Conservation (phyloP, 768 basidiomycete species). For the Lactifluus echinatus region DNA sequence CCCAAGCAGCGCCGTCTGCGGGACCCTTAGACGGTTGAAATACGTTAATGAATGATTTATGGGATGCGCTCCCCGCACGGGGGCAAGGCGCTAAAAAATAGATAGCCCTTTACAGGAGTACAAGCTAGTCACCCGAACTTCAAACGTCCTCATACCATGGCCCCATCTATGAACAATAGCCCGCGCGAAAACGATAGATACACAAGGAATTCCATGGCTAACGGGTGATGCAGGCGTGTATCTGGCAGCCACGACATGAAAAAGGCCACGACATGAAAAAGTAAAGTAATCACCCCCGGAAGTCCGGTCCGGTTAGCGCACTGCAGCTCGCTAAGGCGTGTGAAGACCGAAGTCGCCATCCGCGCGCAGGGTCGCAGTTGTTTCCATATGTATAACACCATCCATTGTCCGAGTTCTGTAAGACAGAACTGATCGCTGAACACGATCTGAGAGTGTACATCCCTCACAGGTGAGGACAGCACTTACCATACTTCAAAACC, state of each 20-base stretch:
- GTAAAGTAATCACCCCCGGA: no score
- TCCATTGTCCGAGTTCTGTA: constrained; percentile 41
- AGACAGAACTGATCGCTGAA: constrained; percentile 34
- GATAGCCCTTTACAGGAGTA: not conserved
- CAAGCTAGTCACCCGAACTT: constrained; percentile 24
- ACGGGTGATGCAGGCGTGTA: constrained; percentile 37
- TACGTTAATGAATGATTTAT: constrained; percentile 30
- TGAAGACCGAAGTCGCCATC: constrained; percentile 32
- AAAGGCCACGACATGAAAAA: no score
- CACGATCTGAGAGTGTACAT: not conserved
- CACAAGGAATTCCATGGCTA: constrained; percentile 24
- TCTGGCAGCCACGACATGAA: constrained; percentile 22
- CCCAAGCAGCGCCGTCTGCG: constrained; percentile 24
- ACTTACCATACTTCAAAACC: constrained; percentile 26
- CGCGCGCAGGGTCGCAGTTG: constrained; percentile 32
- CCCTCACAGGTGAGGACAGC: not conserved
- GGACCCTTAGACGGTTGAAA: constrained; percentile 26
- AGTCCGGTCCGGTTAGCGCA: no score
- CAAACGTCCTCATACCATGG: constrained; percentile 32
- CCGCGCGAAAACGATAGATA: constrained; percentile 35
- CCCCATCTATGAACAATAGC: constrained; percentile 30
- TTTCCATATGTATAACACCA: constrained; percentile 36
- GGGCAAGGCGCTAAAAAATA: constrained; percentile 7
- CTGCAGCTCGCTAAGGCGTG: constrained; percentile 32
- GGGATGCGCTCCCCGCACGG: constrained; percentile 20